phyloP scores from a whole-genome alignment of 441 rosid genomes.

The Rhodomyrtus psidioides region DNA sequence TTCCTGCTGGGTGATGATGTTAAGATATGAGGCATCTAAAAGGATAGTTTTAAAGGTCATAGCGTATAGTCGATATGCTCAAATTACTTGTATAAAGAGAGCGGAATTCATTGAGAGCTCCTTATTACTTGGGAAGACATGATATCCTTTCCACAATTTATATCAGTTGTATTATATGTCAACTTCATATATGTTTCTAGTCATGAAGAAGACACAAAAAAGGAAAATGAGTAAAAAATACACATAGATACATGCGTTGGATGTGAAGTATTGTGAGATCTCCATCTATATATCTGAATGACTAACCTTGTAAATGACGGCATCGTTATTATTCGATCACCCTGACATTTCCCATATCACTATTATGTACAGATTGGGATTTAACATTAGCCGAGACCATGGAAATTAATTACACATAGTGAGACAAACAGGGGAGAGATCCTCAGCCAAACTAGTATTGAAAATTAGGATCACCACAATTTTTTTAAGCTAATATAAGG shows the following conservation, averaged over 20 bases:
- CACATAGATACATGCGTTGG: not conserved
- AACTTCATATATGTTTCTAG: not conserved
- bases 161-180: not conserved
- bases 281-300: not conserved
- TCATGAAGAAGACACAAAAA: not conserved
- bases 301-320: not conserved
- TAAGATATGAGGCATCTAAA: not conserved
- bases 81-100: not conserved
- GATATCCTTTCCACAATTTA: not conserved
- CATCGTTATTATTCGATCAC: not conserved
- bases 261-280: not conserved
- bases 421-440: not conserved
- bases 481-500: not conserved
- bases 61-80: not conserved
- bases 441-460: not conserved
- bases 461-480: not conserved
- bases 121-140: not conserved
- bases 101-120: not conserved
- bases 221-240: not conserved
- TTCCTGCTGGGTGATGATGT: not conserved
- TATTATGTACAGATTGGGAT: not conserved
- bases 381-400: not conserved
- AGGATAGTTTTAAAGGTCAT: not conserved
- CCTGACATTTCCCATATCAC: not conserved
- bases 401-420: not conserved